Base-by-base conservation (phyloP, 176 grass and related monocot genomes). In the Oryza brachyantha region DNA sequence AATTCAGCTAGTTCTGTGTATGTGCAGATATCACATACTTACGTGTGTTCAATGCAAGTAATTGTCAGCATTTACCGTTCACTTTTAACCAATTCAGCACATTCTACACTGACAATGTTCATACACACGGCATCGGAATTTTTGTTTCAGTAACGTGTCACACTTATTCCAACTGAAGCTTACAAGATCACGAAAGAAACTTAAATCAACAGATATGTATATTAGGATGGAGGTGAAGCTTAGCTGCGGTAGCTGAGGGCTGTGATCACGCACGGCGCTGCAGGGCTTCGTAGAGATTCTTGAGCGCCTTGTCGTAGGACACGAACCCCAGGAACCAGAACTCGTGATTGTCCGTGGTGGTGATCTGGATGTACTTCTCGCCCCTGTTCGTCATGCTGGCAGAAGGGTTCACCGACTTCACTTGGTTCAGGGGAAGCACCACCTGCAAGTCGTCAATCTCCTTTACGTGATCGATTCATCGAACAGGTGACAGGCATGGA, bases 281-380 rank as follows among this genome's bases (percentile, higher is more conserved):
- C 74, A 93, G 42, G 6, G 83, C 84, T 16, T 96, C 93, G 8
- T 74, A 81, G 41, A 96, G 79, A 64, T 88, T 88, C 76, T 68
- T 88, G 19, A 96, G 72, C 1, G 93, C 93, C 84, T 96, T 96
- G 83, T 96, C 93, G 78, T 88, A 96, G 63, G 72, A 85, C 3
- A 96, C 93, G 82, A 96, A 96, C 65, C 93, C 93, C 93, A 96
- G 90, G 87, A 93, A 96, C 93, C 93, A 96, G 79, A 96, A 93
- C 7, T 96, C 93, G 71, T 96, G 87, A 76, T 75, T 81, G 39
- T 93, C 93, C 29, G 8, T 77, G 10, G 90, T 90, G 2, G 74
- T 26, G 17, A 96, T 68, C 82, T 96, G 93, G 55, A 96, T 93
- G 88, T 96, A 96, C 85, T 74, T 88, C 81, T 93, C 90, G 13